Evolutionary conservation across 2,329 filamentous ascomycete genomes (phyloP), one percentile per base, ranked within the genome.

Genomic region (Pezicula neosporulosa): DNA sequence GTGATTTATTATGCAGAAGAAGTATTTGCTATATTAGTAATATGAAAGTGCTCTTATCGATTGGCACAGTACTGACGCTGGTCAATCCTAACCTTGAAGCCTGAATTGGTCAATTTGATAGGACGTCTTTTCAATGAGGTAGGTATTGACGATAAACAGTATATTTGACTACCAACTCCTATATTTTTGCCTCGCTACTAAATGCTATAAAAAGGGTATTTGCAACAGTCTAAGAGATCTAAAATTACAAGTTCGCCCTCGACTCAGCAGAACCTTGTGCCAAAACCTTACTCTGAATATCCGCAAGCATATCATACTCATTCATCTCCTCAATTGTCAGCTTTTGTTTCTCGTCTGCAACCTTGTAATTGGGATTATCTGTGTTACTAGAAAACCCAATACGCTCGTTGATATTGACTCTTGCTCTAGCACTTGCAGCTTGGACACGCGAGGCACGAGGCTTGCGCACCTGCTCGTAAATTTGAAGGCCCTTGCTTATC

Each of bases 261-360:
- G 42, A 44, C 19, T 15, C 21, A 6, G 5, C 15, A 28, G 21
- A 12, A 27, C 47, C 33, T 16, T 45, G 21, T 21, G 36, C 46
- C 24, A 18, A n/a, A 28, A 54, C 50, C 46, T 48, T 53, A 18
- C 35, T 48, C 49, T 80, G 77, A 15, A 82, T 66, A 53, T 83
- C 78, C 48, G 70, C 71, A 60, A 80, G 75, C 78, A 84, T 81
- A 59, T 84, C 77, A 55, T 84, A 83, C 13, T 73, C 72, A 53
- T 87, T 87, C 82, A 87, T 86, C 64, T 87, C 83, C 56, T 86
- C 82, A 46, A 87, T 86, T 0, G 84, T 87, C 30, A 87, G 62
- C 55, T 84, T 83, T 44, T 80, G 75, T 56, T 72, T 77, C 58
- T 82, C 76, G 47, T 86, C 77, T 55, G 80, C 76, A 0, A 87